Conservation (phyloP, 331 rosid genomes). For the Arachis monticola region DNA sequence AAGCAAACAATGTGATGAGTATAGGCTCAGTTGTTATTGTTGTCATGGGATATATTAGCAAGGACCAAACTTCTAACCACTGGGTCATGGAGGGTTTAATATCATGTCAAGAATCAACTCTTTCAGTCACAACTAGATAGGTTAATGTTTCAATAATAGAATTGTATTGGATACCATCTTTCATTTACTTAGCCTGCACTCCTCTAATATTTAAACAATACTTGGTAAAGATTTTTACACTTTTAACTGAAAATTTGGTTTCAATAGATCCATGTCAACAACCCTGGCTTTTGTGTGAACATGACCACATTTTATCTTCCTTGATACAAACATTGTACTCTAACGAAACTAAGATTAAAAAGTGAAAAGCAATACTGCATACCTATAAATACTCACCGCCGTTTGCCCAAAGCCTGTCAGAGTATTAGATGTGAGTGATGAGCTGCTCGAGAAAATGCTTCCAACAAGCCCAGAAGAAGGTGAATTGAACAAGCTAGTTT, state of each 20-base stretch:
- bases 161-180: not conserved
- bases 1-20: not conserved
- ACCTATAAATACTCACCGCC: slow-evolving; percentile 54
- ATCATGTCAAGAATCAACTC: slow-evolving; percentile 16
- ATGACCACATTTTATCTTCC: slow-evolving; percentile 18
- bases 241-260: not conserved
- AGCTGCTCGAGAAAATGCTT: slow-evolving; percentile 59
- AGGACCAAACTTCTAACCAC: not conserved
- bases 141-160: not conserved
- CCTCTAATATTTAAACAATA: slow-evolving; percentile 1
- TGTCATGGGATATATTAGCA: not conserved
- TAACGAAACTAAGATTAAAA: slow-evolving; percentile 1
- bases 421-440: slow-evolving; percentile 61
- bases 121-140: not conserved
- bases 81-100: not conserved
- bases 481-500: slow-evolving; percentile 52
- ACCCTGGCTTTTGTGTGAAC: not conserved
- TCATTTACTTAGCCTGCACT: slow-evolving; percentile 3
- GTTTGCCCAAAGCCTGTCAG: slow-evolving; percentile 63
- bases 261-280: slow-evolving; percentile 2
- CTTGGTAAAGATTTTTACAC: not conserved
- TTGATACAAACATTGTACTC: not conserved
- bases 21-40: not conserved
- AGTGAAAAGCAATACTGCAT: slow-evolving; percentile 28
- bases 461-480: slow-evolving; percentile 70